Evolutionary conservation across 768 basidiomycete species (phyloP), one percentile per base, ranked within the genome.

Genomic region (Cystoderma amianthinum): DNA sequence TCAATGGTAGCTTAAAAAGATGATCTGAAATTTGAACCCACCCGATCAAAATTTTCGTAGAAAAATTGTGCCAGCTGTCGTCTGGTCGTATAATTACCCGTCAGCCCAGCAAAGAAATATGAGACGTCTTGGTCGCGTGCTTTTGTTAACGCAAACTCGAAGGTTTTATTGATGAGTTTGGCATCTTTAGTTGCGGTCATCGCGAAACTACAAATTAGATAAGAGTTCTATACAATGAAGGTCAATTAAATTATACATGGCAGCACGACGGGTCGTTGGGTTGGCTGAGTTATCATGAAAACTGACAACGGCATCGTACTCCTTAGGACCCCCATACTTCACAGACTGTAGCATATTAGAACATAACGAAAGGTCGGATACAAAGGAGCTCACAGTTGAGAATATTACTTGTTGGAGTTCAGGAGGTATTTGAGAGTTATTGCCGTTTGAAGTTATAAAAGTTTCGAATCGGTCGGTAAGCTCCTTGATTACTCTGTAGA

Each of bases 341-440:
- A 90, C 84, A 39, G 82, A 81, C 80, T 86, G 25, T 22, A 20
- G 33, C 17, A 32, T 28, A 19, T n/a, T n/a, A n/a, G n/a, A n/a
- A n/a, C n/a, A n/a, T n/a, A n/a, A n/a, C n/a, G n/a, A n/a, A n/a
- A n/a, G n/a, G n/a, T n/a, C n/a, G n/a, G n/a, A n/a, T n/a, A n/a
- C n/a, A n/a, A n/a, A n/a, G n/a, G n/a, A 33, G 18, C 21, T 19
- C n/a, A 18, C 15, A 11, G 19, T 23, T 22, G 19, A 18, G 21
- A 17, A 36, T 7, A 50, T 15, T 6, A 15, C 34, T 7, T 16
- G 3, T 17, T 38, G 21, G n/a, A 98, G 62, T 62, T 97, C 94
- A 20, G 79, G 74, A 5, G 90, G 88, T 48, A 98, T 88, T 40
- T 61, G 67, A 0, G 82, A 82, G 51, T 84, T 77, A 54, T 95